Evolutionary conservation across 2,329 filamentous ascomycete genomes (phyloP).

Genomic region (Aspergillus felis): DNA sequence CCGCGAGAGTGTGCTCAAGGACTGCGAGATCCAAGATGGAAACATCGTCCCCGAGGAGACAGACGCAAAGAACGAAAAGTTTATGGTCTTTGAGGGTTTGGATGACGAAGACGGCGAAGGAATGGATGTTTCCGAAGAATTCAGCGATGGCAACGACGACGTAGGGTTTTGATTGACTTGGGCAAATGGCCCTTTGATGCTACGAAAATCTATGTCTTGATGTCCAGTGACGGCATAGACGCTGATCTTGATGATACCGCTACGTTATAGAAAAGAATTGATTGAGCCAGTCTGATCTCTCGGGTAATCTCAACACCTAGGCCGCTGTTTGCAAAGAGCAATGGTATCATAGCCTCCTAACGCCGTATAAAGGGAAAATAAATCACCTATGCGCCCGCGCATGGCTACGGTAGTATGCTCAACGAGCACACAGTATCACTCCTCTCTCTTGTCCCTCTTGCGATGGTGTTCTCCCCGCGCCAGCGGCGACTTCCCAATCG

Average conservation of each 20-base stretch:
- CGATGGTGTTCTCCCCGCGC: background rate
- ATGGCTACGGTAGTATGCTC: background rate
- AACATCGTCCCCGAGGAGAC: constrained; percentile 79
- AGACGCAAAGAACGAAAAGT: constrained; percentile 60
- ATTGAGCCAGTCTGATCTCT: background rate
- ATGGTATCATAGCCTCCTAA: background rate
- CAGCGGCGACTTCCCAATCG: background rate
- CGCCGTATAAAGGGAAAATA: background rate
- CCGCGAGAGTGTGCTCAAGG: constrained; percentile 73
- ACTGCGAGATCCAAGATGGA: constrained; percentile 86
- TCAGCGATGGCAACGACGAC: constrained; percentile 3
- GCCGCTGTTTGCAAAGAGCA: background rate
- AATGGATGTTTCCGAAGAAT: constrained; percentile 30
- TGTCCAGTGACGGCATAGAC: background rate
- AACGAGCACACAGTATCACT: background rate
- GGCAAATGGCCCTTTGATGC: background rate
- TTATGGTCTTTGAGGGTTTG: constrained; percentile 51
- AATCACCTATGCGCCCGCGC: background rate
- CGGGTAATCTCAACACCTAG: background rate
- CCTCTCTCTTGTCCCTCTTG: background rate
- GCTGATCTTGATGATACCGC: background rate
- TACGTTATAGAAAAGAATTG: background rate
- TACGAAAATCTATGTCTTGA: background rate
- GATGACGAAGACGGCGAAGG: constrained; percentile 35
- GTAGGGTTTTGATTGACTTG: background rate